Base-by-base conservation (phyloP, 768 basidiomycete species). In the Scleroderma bovista region DNA sequence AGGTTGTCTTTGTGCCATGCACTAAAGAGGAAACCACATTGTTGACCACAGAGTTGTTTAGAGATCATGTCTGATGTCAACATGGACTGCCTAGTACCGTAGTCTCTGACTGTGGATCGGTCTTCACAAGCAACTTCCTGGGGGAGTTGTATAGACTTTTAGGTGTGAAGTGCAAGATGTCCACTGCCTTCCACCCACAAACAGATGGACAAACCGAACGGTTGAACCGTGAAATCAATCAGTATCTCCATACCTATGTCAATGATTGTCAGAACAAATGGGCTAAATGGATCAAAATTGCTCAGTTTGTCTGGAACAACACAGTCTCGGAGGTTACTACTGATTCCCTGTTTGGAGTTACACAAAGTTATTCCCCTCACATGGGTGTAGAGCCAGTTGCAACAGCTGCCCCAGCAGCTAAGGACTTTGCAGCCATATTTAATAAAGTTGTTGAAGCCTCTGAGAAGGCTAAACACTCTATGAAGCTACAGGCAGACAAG, bases 181-280 rank as follows among this genome's bases (percentile, higher is more conserved):
- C 26, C 26, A 29, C 26, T 5, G 26, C 26, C 4, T 29, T 29
- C 26, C 26, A 77, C 50, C 72, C 69, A 1, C 62, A 69, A 41
- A 60, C 66, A 3, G 57, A 69, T 51, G 59, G 59, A n/a, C 57
- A 60, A 44, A 60, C 57, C 0, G 62, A 63, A 50, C 6, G 56
- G 10, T 29, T 44, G 22, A 60, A 61, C 40, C 53, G 53, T 20
- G 50, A 46, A 20, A 22, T 62, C 0, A 56, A 53, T 8, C 23
- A 24, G 1, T 55, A 59, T 37, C 50, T 63, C 3, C 54, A 52
- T 2, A 12, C 40, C 16, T 62, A 48, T 6, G 13, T 13, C 13
- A 5, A 5, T 36, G 34, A 36, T n/a, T 3, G n/a, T 3, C 34
- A 36, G 13, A 15, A 13, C 12, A 36, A 15, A 3, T 36, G 34